Percentiles rank a stretch among this genome's conserved stretches.
phyloP scores from a whole-genome alignment of 169 alveolate genomes.

The Hepatocystis sp. region DNA sequence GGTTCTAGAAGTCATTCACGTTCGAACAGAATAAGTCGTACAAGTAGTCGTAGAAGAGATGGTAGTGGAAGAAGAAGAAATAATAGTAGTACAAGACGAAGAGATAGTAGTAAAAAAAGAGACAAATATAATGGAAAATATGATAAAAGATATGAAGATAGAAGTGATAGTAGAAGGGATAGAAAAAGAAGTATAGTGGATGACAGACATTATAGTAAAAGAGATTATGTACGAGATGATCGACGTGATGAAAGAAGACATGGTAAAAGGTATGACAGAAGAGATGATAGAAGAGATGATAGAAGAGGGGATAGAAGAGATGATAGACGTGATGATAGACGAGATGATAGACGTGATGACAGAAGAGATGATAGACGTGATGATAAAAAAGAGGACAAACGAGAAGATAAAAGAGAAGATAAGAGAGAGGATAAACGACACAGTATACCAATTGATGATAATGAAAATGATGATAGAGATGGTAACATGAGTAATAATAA shows the following conservation, averaged over 20 bases:
- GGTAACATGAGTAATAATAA: too few relatives aligned
- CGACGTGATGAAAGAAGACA: slow-evolving; percentile 26
- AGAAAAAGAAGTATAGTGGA: too few relatives aligned
- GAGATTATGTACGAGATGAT: too few relatives aligned
- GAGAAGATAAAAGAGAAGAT: background rate
- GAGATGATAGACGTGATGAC: slow-evolving; percentile 18
- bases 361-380: slow-evolving; percentile 14
- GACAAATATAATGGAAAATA: slow-evolving; percentile 7
- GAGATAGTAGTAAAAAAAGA: slow-evolving; percentile 14
- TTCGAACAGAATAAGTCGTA: slow-evolving; percentile 30
- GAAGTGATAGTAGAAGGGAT: slow-evolving; percentile 16
- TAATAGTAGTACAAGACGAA: slow-evolving; percentile 12
- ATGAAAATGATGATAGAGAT: too few relatives aligned
- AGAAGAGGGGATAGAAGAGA: slow-evolving; percentile 6
- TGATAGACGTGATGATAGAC: slow-evolving; percentile 15
- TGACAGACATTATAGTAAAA: too few relatives aligned
- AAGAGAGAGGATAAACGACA: slow-evolving; percentile 12
- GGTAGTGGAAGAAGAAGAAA: slow-evolving; percentile 27
- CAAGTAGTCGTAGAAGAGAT: slow-evolving; percentile 42
- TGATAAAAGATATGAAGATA: slow-evolving; percentile 18
- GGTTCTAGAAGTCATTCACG: slow-evolving; percentile 46
- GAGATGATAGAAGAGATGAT: slow-evolving; percentile 3
- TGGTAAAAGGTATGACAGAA: slow-evolving; percentile 1
- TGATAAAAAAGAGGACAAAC: slow-evolving; percentile 1
- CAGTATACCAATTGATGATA: too few relatives aligned